Evolutionary conservation across 805 yeast genomes (phyloP), one percentile per base, ranked within the genome.

Genomic region (Metschnikowia dekortorum): DNA sequence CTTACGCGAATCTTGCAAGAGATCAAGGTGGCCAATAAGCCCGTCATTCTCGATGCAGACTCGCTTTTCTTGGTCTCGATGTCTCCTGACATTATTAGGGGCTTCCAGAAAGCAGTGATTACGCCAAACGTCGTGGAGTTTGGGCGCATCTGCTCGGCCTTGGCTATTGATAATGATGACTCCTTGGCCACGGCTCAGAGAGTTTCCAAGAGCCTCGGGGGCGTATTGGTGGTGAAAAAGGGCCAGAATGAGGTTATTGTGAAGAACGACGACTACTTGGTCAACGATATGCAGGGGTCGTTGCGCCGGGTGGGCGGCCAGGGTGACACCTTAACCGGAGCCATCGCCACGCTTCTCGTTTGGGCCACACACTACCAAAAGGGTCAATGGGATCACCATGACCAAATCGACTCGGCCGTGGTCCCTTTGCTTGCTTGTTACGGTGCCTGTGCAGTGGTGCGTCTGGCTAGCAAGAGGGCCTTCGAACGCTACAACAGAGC

Each of bases 41-140:
- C 96, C 0, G 68, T 94, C 5, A 82, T 94, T 2, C 65, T 94
- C 42, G 99, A 94, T 65, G 99, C 98, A 0, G 99, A 94, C 69
- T 89, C 91, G 0, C 69, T 94, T 39, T 91, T 63, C 54, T 70
- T 91, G 49, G 67, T 94, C 0, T 77, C 88, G 10, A 65, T 77
- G 35, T 67, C 80, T 2, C 86, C 89, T 0, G 69, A 71, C 2
- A 51, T 89, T 13, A 70, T 85, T 35, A 65, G 69, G 37, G 84
- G 83, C 22, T 81, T 81, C 55, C 55, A 71, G 2, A 73, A 81
- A 38, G 88, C 91, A 1, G 75, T 91, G 0, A 55, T 94, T 41
- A 94, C 99, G 1, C 99, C 99, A 8, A 94, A 94, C 64, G 83
- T 88, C 2, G 84, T 85, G 36, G 99, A 94, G 67, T 90, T 89